Conservation (phyloP, 2,329 filamentous ascomycete genomes). For the Pezicula rhizophila region DNA sequence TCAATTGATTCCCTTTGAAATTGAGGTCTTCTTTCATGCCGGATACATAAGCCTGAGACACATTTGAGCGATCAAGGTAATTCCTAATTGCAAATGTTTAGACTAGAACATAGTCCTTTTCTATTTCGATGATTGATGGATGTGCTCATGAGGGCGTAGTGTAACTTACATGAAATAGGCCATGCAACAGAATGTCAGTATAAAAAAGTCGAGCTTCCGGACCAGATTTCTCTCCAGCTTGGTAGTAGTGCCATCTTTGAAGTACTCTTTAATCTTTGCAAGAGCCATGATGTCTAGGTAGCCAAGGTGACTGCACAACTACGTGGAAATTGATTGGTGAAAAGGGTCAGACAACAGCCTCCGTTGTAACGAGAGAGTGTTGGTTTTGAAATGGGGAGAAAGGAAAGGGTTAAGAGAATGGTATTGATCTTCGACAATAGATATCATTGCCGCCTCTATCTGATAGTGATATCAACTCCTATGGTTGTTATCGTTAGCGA, state of each 20-base stretch:
- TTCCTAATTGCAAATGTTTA: slow-evolving; percentile 8
- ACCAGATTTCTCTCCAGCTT: slow-evolving; percentile 17
- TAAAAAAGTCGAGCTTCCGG: slow-evolving; percentile 24
- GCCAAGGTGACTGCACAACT: background rate
- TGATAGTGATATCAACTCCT: too few relatives aligned
- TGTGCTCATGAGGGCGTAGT: background rate
- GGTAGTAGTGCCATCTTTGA: background rate
- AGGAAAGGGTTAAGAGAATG: background rate
- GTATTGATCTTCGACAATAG: background rate
- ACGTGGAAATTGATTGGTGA: background rate
- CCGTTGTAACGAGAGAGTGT: background rate
- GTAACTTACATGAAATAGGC: slow-evolving; percentile 27
- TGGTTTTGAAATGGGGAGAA: background rate
- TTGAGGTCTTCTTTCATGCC: slow-evolving; percentile 46
- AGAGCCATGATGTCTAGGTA: background rate
- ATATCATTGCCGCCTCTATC: background rate
- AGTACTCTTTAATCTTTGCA: slow-evolving; percentile 1
- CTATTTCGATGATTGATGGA: background rate
- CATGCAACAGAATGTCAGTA: slow-evolving; percentile 31
- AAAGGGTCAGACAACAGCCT: background rate
- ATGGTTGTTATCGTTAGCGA: too few relatives aligned
- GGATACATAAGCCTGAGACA: slow-evolving; percentile 49
- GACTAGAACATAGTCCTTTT: background rate
- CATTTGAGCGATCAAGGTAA: slow-evolving; percentile 42
- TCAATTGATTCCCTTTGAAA: slow-evolving; percentile 43